phyloP scores from a whole-genome alignment of 345 rosid species.

The Clausena lansium region DNA sequence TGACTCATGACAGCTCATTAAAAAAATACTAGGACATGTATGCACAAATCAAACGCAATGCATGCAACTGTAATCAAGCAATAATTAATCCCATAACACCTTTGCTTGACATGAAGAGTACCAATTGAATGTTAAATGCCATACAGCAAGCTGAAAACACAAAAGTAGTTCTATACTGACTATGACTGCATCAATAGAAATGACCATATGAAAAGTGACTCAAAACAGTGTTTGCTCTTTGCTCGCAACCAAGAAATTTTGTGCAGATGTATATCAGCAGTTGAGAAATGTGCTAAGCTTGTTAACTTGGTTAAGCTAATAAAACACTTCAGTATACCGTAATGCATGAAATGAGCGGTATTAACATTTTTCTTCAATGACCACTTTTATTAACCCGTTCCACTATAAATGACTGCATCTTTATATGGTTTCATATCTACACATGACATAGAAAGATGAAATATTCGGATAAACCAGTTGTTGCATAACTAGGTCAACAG shows the following conservation, averaged over 20 bases:
- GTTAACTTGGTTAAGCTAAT: not conserved
- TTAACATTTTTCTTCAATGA: not conserved
- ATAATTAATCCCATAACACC: not conserved
- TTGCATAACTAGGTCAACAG: not conserved
- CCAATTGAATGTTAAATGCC: not conserved
- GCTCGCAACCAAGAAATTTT: not conserved
- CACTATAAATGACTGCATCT: not conserved
- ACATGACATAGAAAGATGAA: not conserved
- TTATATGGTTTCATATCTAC: not conserved
- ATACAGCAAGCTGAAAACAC: not conserved
- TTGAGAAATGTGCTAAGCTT: not conserved
- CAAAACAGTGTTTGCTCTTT: not conserved
- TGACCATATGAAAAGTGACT: not conserved
- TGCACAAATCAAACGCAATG: slow-evolving; percentile 1
- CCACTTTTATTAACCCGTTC: not conserved
- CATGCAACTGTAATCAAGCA: not conserved
- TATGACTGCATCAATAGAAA: not conserved
- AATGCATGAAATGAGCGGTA: not conserved
- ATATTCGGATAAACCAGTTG: not conserved
- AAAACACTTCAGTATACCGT: not conserved
- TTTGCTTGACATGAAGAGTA: not conserved
- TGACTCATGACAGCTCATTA: not conserved
- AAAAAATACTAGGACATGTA: not conserved
- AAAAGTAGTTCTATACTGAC: not conserved
- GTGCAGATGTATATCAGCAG: not conserved